Evolutionary conservation across 2,329 filamentous ascomycete species (phyloP).

Genomic region (Monosporascus sp.): DNA sequence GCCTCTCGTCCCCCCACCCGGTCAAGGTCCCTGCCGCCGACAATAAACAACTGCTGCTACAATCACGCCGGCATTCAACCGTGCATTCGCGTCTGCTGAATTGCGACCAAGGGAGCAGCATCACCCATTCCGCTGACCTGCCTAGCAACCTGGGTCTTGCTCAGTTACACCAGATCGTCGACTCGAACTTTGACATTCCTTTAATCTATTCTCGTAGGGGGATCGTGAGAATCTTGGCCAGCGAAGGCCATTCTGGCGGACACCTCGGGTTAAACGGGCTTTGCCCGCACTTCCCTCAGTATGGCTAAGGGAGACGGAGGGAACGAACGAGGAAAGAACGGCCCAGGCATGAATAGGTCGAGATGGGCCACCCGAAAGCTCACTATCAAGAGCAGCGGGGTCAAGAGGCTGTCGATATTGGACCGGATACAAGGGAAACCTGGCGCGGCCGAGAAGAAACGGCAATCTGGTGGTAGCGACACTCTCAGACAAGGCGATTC

Average conservation of each 20-base stretch:
- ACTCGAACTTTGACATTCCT: not conserved
- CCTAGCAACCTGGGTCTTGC: not conserved
- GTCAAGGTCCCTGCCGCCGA: no score
- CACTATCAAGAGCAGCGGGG: constrained; percentile 65
- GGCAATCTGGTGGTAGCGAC: constrained; percentile 36
- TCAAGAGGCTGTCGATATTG: constrained; percentile 79
- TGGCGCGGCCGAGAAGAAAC: constrained; percentile 64
- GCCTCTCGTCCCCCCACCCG: no score
- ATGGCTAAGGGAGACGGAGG: constrained; percentile 31
- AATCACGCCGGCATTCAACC: no score
- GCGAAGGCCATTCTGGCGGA: constrained; percentile 35
- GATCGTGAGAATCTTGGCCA: constrained; percentile 16
- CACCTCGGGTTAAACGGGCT: constrained; percentile 37
- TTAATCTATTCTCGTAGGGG: not conserved
- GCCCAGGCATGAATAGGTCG: constrained; percentile 66
- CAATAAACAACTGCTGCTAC: no score
- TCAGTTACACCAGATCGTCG: constrained; percentile 2
- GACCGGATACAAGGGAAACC: constrained; percentile 64
- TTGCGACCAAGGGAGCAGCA: not conserved
- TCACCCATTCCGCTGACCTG: not conserved
- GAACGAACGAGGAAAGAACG: constrained; percentile 16
- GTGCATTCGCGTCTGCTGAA: not conserved
- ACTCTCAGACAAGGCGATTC: constrained; percentile 20
- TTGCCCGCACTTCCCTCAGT: constrained; percentile 32
- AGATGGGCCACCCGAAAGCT: constrained; percentile 95